Conservation (phyloP, 495 filamentous ascomycete species). For the Aspergillus diversus region DNA sequence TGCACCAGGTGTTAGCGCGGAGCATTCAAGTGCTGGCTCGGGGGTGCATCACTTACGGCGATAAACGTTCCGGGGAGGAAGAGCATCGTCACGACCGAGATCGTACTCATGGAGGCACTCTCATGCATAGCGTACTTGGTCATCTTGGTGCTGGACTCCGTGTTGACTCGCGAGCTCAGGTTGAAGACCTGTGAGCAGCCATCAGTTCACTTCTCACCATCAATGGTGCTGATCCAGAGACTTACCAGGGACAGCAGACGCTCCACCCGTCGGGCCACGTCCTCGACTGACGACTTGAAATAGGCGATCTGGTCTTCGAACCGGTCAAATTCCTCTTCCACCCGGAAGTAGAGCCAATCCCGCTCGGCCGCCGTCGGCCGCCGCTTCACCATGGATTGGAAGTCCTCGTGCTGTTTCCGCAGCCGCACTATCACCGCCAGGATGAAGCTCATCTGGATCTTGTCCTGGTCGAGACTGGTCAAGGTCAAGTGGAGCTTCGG, state of each 20-base stretch:
- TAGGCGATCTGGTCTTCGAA: conserved; percentile 19
- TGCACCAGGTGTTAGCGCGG: not conserved
- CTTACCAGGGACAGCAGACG: conserved; percentile 12
- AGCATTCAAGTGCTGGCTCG: not conserved
- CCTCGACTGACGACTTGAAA: conserved; percentile 19
- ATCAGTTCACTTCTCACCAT: not conserved
- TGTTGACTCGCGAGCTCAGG: conserved; percentile 18
- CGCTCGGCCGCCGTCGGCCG: not conserved
- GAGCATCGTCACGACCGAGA: conserved; percentile 18
- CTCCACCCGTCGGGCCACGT: conserved; percentile 16
- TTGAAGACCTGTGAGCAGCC: conserved; percentile 7
- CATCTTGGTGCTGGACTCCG: conserved; percentile 18
- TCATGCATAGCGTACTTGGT: conserved; percentile 20
- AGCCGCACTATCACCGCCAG: conserved; percentile 16
- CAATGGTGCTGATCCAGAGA: not conserved
- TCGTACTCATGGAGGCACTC: conserved; percentile 17
- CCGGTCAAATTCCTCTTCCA: conserved; percentile 19
- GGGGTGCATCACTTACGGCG: conserved; percentile 6
- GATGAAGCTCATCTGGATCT: conserved; percentile 19
- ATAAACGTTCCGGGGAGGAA: conserved; percentile 18
- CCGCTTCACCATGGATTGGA: conserved; percentile 14
- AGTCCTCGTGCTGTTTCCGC: conserved; percentile 16
- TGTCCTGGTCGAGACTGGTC: conserved; percentile 18
- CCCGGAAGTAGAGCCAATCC: conserved; percentile 17
- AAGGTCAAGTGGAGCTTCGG: conserved; percentile 16